These are phyloP conservation scores for Botrytis tulipae DNA, from an alignment of 2,329 filamentous ascomycete species.

Conservation along the genomic window DNA sequence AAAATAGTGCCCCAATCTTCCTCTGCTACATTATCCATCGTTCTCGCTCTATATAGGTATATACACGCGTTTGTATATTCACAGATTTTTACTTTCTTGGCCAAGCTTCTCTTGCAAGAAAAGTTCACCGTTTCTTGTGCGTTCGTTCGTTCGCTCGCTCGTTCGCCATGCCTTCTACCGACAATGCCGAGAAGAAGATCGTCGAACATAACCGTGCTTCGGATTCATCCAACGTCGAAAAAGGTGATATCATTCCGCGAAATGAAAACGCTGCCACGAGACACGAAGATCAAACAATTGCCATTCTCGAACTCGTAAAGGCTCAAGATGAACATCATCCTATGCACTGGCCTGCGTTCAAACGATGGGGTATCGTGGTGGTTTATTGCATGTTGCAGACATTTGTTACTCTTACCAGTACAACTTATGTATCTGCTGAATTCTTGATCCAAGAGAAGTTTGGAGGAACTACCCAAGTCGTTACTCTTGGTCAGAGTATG, in stretches of 20 bases:
- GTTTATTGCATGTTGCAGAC: conserved; percentile 38
- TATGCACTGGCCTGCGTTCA: conserved; percentile 34
- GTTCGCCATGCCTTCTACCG: conserved; percentile 17
- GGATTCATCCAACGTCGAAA: conserved; percentile 15
- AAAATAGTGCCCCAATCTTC: conserved; percentile 15
- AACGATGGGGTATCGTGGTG: conserved; percentile 31
- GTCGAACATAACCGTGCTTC: not conserved
- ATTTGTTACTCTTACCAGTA: conserved; percentile 37
- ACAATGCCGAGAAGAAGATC: conserved; percentile 19
- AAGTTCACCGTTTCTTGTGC: conserved; percentile 6
- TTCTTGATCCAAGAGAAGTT: conserved; percentile 42
- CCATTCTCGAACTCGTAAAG: conserved; percentile 33
- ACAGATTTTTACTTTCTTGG: not conserved
- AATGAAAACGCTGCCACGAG: conserved; percentile 16
- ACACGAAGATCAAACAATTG: conserved; percentile 25
- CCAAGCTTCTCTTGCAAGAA: conserved; percentile 2
- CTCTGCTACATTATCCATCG: not conserved
- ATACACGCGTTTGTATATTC: not conserved
- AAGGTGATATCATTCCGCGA: conserved; percentile 12
- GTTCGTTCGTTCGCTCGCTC: not conserved
- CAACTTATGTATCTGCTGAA: conserved; percentile 42
- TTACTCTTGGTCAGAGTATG: conserved; percentile 44
- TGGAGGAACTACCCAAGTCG: conserved; percentile 41
- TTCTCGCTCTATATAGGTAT: not conserved
- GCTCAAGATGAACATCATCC: conserved; percentile 34